phyloP scores from a whole-genome alignment of 2,329 filamentous ascomycete species.

The Capronia epimyces region DNA sequence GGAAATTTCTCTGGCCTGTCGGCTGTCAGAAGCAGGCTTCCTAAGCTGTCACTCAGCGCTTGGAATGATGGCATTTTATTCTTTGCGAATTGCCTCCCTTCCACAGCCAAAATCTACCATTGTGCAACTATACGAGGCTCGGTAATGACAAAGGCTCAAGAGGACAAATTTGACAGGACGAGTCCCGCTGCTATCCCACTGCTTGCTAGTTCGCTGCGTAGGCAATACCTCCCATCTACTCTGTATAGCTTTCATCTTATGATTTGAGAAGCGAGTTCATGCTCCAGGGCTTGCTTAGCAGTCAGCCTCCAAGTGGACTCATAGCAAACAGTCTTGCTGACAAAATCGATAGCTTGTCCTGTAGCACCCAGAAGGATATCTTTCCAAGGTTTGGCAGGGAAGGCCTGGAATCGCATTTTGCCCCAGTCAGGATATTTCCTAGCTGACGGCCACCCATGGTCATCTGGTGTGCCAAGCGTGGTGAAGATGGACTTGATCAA shows the following conservation, averaged over 20 bases:
- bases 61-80: background rate
- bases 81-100: background rate
- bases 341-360: constrained; percentile 57
- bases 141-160: no score
- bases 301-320: constrained; percentile 62
- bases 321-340: constrained; percentile 64
- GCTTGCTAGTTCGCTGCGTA: no score
- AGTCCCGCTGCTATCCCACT: no score
- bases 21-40: background rate
- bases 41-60: background rate
- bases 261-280: constrained; percentile 4
- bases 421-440: constrained; percentile 74
- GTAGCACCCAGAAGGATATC: constrained; percentile 61
- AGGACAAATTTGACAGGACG: no score
- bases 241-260: no score
- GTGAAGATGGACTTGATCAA: constrained; percentile 90
- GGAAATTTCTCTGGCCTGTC: background rate
- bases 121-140: no score
- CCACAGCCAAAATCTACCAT: no score
- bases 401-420: constrained; percentile 72
- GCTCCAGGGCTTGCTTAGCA: constrained; percentile 41
- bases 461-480: constrained; percentile 78
- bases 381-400: constrained; percentile 63
- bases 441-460: constrained; percentile 66
- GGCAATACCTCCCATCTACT: no score